phyloP scores from a whole-genome alignment of 108 stramenopile species.

The Cylindrotheca closterium region DNA sequence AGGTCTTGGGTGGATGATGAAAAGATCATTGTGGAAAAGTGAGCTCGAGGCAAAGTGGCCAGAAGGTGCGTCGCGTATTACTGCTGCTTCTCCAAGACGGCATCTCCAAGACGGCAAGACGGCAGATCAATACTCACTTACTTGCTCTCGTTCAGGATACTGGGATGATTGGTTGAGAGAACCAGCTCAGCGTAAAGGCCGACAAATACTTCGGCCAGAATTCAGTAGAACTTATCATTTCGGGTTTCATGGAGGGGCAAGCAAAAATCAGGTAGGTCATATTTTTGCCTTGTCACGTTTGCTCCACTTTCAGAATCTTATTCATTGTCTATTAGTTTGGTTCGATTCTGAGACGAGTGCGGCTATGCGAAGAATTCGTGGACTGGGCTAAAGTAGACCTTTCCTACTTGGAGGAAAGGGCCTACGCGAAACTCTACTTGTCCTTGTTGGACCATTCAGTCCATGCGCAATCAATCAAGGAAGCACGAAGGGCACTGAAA shows the following conservation, averaged over 20 bases:
- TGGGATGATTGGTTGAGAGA: constrained; percentile 99
- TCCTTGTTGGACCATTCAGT: constrained; percentile 39
- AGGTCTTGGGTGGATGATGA: constrained; percentile 96
- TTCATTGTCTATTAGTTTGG: constrained; percentile 32
- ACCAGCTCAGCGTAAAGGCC: constrained; percentile 65
- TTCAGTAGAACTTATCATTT: constrained; percentile 89
- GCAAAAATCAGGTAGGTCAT: constrained; percentile 35
- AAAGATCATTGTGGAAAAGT: constrained; percentile 72
- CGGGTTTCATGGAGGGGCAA: constrained; percentile 65
- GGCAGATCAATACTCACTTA: too few species aligned
- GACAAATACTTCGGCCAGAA: constrained; percentile 85
- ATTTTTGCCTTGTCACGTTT: neutral
- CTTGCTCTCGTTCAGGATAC: constrained; percentile 37
- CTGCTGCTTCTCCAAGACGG: too few species aligned
- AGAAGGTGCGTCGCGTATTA: constrained; percentile 7
- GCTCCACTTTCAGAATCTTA: too few species aligned
- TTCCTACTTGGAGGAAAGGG: constrained; percentile 47
- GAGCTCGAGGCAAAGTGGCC: constrained; percentile 58
- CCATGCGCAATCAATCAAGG: constrained; percentile 31
- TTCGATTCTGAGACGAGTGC: constrained; percentile 42
- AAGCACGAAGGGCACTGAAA: constrained; percentile 38
- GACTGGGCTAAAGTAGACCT: constrained; percentile 68
- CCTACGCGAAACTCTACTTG: constrained; percentile 50
- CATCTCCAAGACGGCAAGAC: neutral
- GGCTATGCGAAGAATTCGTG: constrained; percentile 56